These are phyloP conservation scores for Yamadazyma phyllophila DNA, from an alignment of 805 yeast species.

Conservation along the genomic window DNA sequence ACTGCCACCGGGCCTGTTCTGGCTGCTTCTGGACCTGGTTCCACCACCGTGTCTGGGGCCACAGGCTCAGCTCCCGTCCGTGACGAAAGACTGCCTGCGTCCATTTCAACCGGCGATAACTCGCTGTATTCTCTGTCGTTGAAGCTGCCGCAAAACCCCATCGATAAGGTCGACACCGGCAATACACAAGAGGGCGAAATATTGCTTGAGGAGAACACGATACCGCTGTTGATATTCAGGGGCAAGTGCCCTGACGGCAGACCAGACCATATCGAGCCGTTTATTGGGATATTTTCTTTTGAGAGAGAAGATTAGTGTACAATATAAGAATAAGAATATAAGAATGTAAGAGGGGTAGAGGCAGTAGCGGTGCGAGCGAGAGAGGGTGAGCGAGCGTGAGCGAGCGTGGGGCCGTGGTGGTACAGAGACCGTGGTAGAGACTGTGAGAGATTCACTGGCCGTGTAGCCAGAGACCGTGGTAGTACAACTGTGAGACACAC, in stretches of 20 bases:
- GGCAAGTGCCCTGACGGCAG: constrained; percentile 54
- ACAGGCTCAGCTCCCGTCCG: not conserved
- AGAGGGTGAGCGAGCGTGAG: no score
- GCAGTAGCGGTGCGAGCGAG: no score
- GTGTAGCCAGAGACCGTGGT: no score
- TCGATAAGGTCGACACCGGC: constrained; percentile 11
- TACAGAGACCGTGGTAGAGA: no score
- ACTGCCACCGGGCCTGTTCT: not conserved
- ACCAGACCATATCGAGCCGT: constrained; percentile 52
- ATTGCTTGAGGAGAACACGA: constrained; percentile 31
- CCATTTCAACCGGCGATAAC: constrained; percentile 13
- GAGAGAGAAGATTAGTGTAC: constrained; percentile 37
- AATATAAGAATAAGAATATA: not conserved
- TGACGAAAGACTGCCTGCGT: constrained; percentile 11
- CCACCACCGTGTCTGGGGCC: not conserved
- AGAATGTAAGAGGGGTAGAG: not conserved
- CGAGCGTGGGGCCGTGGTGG: no score
- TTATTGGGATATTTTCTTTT: constrained; percentile 53
- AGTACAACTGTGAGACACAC: no score
- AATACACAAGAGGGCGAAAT: constrained; percentile 29
- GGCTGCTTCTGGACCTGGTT: not conserved
- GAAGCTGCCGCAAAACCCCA: constrained; percentile 11
- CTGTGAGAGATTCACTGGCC: no score
- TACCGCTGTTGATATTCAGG: constrained; percentile 48
- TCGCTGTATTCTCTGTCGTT: constrained; percentile 14